phyloP scores from a whole-genome alignment of 2,329 filamentous ascomycete genomes.

The Xylariomycetidae sp. region DNA sequence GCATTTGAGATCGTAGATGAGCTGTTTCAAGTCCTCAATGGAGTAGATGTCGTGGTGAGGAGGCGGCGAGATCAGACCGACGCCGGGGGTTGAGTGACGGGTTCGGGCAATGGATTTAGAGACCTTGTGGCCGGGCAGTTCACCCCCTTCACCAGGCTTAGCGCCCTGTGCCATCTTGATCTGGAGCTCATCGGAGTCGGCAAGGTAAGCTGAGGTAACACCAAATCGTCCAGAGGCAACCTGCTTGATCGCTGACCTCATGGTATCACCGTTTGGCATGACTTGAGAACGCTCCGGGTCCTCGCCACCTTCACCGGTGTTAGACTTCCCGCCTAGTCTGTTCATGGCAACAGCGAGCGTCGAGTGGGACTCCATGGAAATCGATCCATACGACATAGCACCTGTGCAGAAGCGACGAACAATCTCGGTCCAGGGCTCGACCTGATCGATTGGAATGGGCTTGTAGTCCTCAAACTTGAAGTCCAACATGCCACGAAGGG shows the following conservation, averaged over 20 bases:
- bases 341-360: conserved; percentile 97
- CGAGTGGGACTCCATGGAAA: conserved; percentile 97
- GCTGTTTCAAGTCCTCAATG: conserved; percentile 94
- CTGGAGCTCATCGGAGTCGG: conserved; percentile 92
- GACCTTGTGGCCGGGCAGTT: conserved; percentile 95
- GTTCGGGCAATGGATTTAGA: conserved; percentile 91
- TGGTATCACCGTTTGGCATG: conserved; percentile 88
- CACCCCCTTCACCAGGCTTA: conserved; percentile 96
- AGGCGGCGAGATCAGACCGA: conserved; percentile 91
- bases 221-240: conserved; percentile 94
- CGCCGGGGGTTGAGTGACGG: conserved; percentile 91
- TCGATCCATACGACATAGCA: conserved; percentile 97
- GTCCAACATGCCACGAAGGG: conserved; percentile 86
- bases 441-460: conserved; percentile 89
- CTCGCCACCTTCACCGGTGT: conserved; percentile 96
- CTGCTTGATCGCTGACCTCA: conserved; percentile 97
- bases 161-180: conserved; percentile 99
- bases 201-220: conserved; percentile 90
- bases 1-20: conserved; percentile 97
- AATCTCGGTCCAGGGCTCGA: conserved; percentile 97
- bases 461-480: conserved; percentile 88
- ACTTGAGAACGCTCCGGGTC: conserved; percentile 84
- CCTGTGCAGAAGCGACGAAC: conserved; percentile 94
- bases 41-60: conserved; percentile 99
- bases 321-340: conserved; percentile 90